Evolutionary conservation across 495 filamentous ascomycete species (phyloP).

Genomic region (Tetracladium marchalianum): DNA sequence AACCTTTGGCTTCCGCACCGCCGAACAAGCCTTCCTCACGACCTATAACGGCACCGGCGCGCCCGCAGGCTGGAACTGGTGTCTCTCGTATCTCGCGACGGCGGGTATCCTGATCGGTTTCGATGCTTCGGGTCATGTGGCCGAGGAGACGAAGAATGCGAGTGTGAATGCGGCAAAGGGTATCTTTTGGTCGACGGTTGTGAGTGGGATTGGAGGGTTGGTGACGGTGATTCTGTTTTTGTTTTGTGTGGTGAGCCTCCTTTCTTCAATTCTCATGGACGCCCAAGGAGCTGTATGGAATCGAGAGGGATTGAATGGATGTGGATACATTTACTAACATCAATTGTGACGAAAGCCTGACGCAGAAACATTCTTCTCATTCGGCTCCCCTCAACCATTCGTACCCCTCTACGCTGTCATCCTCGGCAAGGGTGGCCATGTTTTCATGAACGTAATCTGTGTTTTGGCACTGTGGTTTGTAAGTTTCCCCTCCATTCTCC

Average conservation of each 20-base stretch:
- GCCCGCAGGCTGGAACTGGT: constrained; percentile 48
- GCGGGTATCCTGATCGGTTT: constrained; percentile 50
- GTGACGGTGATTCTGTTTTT: constrained; percentile 44
- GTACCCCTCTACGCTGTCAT: constrained; percentile 28
- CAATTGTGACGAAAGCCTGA: too few species aligned
- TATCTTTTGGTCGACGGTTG: constrained; percentile 19
- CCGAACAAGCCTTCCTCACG: constrained; percentile 45
- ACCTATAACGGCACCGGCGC: constrained; percentile 49
- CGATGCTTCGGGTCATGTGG: constrained; percentile 28
- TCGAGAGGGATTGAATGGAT: too few species aligned
- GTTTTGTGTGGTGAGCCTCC: constrained; percentile 36
- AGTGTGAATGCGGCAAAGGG: constrained; percentile 41
- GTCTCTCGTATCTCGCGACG: constrained; percentile 46
- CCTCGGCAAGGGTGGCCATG: constrained; percentile 26
- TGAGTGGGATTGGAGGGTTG: constrained; percentile 34
- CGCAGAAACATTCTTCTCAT: background rate
- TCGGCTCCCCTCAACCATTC: constrained; percentile 27
- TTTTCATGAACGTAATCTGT: constrained; percentile 28
- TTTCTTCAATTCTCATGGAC: too few species aligned
- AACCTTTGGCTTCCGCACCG: constrained; percentile 44
- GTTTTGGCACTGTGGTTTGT: constrained; percentile 15
- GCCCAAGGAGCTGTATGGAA: too few species aligned
- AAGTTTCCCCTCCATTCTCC: background rate
- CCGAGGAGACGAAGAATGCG: constrained; percentile 48
- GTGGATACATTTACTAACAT: too few species aligned